Conservation (phyloP, 1,284 basidiomycete species). For the Rhodotorula sp. region DNA sequence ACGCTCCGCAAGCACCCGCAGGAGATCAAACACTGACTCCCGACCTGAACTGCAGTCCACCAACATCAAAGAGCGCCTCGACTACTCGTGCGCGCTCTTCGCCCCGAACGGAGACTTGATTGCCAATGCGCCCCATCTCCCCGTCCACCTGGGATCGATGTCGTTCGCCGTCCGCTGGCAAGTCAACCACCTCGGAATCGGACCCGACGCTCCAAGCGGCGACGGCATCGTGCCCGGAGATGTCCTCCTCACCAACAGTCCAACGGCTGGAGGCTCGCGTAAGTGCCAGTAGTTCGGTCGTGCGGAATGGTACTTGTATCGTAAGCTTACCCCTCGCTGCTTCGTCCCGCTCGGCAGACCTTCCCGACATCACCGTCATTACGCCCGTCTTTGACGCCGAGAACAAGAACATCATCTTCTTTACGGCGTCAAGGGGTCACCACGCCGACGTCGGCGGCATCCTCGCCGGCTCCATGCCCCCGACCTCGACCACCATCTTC, state of each 20-base stretch:
- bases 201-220: slow-evolving; percentile 45
- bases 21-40: background rate
- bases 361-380: slow-evolving; percentile 56
- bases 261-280: slow-evolving; percentile 53
- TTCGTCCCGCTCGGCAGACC: slow-evolving; percentile 42
- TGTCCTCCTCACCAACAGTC: slow-evolving; percentile 54
- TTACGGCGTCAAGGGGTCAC: slow-evolving; percentile 78
- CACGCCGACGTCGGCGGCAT: slow-evolving; percentile 66
- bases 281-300: slow-evolving; percentile 24
- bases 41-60: slow-evolving; percentile 54
- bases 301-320: too few relatives aligned
- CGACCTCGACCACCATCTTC: slow-evolving; percentile 81
- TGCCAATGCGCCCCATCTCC: slow-evolving; percentile 67
- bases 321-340: too few relatives aligned
- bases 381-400: slow-evolving; percentile 70
- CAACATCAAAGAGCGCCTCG: slow-evolving; percentile 55
- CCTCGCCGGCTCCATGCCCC: slow-evolving; percentile 79
- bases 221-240: slow-evolving; percentile 51
- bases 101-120: slow-evolving; percentile 87
- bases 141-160: slow-evolving; percentile 60
- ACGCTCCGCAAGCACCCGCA: background rate
- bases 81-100: slow-evolving; percentile 71
- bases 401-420: slow-evolving; percentile 73
- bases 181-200: slow-evolving; percentile 52
- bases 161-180: slow-evolving; percentile 37